These are phyloP conservation scores for Kurtzmaniella quercitrusa DNA, from an alignment of 1,139 yeast genomes.

Conservation along the genomic window DNA sequence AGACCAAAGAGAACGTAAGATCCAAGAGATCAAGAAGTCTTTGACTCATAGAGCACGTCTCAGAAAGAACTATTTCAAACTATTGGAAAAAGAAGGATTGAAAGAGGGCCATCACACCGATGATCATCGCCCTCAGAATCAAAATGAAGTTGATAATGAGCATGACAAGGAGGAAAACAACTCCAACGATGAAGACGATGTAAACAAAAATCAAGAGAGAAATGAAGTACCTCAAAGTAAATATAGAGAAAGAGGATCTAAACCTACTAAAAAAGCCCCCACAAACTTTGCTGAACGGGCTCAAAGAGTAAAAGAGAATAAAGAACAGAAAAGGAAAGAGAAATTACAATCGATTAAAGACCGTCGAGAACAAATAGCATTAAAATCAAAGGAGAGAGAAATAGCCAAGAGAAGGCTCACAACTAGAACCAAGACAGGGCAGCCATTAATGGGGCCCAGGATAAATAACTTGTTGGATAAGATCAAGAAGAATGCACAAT, in stretches of 20 bases:
- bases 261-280: constrained; percentile 1
- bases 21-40: constrained; percentile 67
- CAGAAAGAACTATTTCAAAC: constrained; percentile 76
- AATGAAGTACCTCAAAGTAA: constrained; percentile 5
- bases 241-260: constrained; percentile 7
- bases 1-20: constrained; percentile 39
- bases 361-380: constrained; percentile 19
- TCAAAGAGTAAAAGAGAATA: constrained; percentile 39
- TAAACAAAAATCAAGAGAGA: constrained; percentile 8
- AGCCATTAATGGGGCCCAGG: constrained; percentile 89
- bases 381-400: constrained; percentile 27
- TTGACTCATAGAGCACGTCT: constrained; percentile 80
- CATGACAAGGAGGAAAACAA: neutral
- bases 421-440: constrained; percentile 70
- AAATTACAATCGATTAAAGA: constrained; percentile 26
- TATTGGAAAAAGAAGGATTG: constrained; percentile 66
- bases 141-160: neutral
- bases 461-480: constrained; percentile 75
- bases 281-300: constrained; percentile 45
- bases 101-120: constrained; percentile 12
- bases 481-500: constrained; percentile 39
- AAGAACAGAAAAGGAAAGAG: constrained; percentile 31
- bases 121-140: neutral
- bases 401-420: constrained; percentile 47
- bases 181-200: constrained; percentile 5